phyloP scores from a whole-genome alignment of 768 basidiomycete species.

The Trametes cingulata region DNA sequence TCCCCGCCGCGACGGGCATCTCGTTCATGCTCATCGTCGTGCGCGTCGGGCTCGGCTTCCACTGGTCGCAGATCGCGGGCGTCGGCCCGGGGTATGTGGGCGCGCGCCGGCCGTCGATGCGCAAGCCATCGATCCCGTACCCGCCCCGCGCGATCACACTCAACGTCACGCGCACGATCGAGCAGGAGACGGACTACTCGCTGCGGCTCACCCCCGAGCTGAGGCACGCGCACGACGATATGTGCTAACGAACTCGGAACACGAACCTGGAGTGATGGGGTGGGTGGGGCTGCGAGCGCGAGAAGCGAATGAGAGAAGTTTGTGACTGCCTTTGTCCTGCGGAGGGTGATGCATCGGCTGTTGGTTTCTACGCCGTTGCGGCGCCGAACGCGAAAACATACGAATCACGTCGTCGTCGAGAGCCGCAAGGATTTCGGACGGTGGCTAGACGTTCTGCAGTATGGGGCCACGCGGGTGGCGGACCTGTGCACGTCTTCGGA shows the following conservation, averaged over 20 bases:
- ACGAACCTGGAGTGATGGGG: background rate
- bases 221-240: background rate
- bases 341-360: too few relatives aligned
- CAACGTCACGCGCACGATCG: slow-evolving; percentile 12
- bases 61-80: slow-evolving; percentile 8
- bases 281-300: background rate
- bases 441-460: too few relatives aligned
- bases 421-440: too few relatives aligned
- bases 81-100: background rate
- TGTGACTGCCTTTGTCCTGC: background rate
- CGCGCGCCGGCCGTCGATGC: slow-evolving; percentile 1
- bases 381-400: too few relatives aligned
- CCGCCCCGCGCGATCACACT: slow-evolving; percentile 8
- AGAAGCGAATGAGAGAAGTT: background rate
- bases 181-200: slow-evolving; percentile 18
- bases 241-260: slow-evolving; percentile 6
- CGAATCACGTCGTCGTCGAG: too few relatives aligned
- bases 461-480: too few relatives aligned
- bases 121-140: background rate
- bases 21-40: slow-evolving; percentile 21
- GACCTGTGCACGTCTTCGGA: too few relatives aligned
- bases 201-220: slow-evolving; percentile 1
- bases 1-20: slow-evolving; percentile 20
- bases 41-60: slow-evolving; percentile 19
- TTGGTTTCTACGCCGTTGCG: too few relatives aligned